These are phyloP conservation scores for Amanita exitialis DNA, from an alignment of 768 basidiomycete genomes.

Conservation along the genomic window DNA sequence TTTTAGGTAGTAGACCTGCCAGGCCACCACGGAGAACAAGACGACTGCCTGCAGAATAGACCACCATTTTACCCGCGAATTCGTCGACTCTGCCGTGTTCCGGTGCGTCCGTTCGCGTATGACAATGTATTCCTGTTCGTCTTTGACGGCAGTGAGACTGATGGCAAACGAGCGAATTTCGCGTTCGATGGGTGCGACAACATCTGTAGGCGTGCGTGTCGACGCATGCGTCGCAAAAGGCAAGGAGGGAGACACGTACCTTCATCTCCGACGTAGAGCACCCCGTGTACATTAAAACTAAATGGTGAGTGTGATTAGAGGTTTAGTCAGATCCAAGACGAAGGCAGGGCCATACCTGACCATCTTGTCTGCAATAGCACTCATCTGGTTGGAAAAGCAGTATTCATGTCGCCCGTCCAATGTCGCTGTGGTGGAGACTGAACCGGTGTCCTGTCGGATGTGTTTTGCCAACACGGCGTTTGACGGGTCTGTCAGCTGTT, in stretches of 20 bases:
- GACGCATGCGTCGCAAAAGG: background rate
- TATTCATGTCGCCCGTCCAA: conserved; percentile 86
- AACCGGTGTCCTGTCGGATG: conserved; percentile 82
- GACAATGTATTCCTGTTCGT: conserved; percentile 98
- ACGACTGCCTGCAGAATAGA: conserved; percentile 85
- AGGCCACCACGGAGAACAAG: conserved; percentile 82
- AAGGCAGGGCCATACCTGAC: conserved; percentile 54
- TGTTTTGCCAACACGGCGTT: conserved; percentile 64
- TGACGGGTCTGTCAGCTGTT: conserved; percentile 74
- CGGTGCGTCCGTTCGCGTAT: conserved; percentile 88
- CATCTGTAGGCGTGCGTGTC: conserved; percentile 29
- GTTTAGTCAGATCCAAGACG: background rate
- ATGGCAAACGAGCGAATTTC: conserved; percentile 83
- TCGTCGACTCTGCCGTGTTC: conserved; percentile 90
- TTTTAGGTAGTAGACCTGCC: conserved; percentile 98
- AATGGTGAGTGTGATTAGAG: conserved; percentile 2
- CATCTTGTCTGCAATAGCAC: conserved; percentile 89
- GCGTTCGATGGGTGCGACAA: conserved; percentile 91
- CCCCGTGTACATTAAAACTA: conserved; percentile 97
- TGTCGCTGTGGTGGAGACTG: conserved; percentile 77
- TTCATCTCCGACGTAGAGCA: conserved; percentile 88
- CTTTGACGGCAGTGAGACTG: conserved; percentile 83
- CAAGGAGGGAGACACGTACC: conserved; percentile 33
- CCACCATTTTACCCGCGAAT: conserved; percentile 98
- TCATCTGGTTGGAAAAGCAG: conserved; percentile 99